phyloP scores from a whole-genome alignment of 805 yeast species.

The Zygosaccharomyces gambellarensis region DNA sequence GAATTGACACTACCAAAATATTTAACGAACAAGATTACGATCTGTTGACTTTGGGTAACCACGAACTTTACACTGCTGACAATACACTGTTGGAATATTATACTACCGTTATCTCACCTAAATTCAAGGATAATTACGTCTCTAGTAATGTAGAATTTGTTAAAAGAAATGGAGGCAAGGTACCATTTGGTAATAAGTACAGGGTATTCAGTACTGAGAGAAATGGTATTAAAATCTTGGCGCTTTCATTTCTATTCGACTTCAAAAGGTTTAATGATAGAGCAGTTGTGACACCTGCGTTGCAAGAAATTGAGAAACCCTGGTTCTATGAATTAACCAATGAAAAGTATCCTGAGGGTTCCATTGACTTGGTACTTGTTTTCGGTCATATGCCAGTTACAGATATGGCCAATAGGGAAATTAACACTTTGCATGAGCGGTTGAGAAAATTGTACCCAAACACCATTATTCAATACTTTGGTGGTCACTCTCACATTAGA shows the following conservation, averaged over 20 bases:
- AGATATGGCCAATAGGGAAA: slow-evolving; percentile 34
- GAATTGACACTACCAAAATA: slow-evolving; percentile 54
- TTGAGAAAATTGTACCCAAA: slow-evolving; percentile 59
- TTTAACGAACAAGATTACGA: slow-evolving; percentile 68
- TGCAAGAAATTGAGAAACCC: slow-evolving; percentile 47
- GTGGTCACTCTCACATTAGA: slow-evolving; percentile 91
- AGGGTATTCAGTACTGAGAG: slow-evolving; percentile 61
- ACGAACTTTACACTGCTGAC: slow-evolving; percentile 71
- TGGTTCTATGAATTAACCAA: slow-evolving; percentile 58
- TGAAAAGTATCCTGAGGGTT: slow-evolving; percentile 32
- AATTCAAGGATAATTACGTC: slow-evolving; percentile 60
- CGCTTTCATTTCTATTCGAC: slow-evolving; percentile 77
- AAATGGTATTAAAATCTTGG: slow-evolving; percentile 48
- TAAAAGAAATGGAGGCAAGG: slow-evolving; percentile 41
- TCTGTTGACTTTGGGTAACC: slow-evolving; percentile 81
- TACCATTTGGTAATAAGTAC: slow-evolving; percentile 64
- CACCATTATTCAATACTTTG: slow-evolving; percentile 74
- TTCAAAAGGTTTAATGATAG: slow-evolving; percentile 57
- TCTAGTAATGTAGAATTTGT: slow-evolving; percentile 65
- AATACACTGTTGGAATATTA: slow-evolving; percentile 64
- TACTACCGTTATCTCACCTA: slow-evolving; percentile 44
- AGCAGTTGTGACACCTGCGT: slow-evolving; percentile 57
- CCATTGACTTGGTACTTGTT: slow-evolving; percentile 62
- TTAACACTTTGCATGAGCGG: slow-evolving; percentile 35
- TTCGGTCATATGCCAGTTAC: slow-evolving; percentile 76